Evolutionary conservation across 2,329 filamentous ascomycete species (phyloP), one percentile per base, ranked within the genome.

Genomic region (Fusarium avenaceum): DNA sequence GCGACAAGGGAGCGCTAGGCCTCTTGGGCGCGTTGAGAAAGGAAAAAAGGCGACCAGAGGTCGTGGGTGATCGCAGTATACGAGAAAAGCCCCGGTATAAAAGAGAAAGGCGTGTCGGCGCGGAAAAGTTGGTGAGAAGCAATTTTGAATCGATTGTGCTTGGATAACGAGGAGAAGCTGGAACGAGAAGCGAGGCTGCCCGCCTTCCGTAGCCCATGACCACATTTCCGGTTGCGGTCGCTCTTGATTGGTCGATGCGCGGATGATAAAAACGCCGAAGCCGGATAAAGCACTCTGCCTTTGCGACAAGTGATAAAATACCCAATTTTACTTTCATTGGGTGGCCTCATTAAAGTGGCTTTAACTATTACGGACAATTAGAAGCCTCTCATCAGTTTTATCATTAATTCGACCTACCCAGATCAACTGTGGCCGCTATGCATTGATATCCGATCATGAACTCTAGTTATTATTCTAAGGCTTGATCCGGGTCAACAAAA

Each of bases 151-250:
- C 56, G 49, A 62, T 44, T 63, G 70, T 65, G 63, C 70, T 69
- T 72, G 63, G 52, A 65, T 67, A 63, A 63, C 65, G 69, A 69
- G 67, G 68, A 72, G 71, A 69, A 67, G 67, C 66, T 72, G 69
- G 63, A 75, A 65, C 59, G 58, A 70, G 72, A 67, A 75, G 67
- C 72, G 70, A 75, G 74, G 72, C 74, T 75, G 74, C 74, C 74
- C 74, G 71, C 74, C 74, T 72, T 74, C 69, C 62, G 61, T 69
- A 62, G 67, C 72, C 70, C 73, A 76, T 75, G 73, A 76, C 71
- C 67, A 75, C 74, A 75, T 74, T 71, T 73, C 62, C 65, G 57
- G 24, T 48, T 42, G 40, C 57, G 28, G 67, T 46, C 66, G 67
- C 67, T 68, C 65, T 69, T 70, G 63, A 64, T 64, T 67, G 51